Evolutionary conservation across 2,329 filamentous ascomycete species (phyloP).

Genomic region (Magnaporthiopsis rhizophila): DNA sequence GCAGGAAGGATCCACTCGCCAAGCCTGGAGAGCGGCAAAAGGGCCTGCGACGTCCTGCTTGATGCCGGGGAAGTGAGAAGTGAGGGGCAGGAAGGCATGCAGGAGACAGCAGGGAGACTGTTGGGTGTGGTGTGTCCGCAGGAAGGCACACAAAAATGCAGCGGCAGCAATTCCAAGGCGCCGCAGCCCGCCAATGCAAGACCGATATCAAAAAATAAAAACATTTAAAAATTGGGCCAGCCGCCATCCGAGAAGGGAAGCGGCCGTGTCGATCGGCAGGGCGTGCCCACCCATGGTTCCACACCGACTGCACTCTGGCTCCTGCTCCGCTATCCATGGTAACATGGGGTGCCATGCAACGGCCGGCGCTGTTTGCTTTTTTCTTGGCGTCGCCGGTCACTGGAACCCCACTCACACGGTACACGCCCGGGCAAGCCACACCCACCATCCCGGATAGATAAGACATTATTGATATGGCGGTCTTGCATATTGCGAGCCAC

Average conservation of each 20-base stretch:
- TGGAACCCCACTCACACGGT: not conserved
- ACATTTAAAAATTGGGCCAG: not conserved
- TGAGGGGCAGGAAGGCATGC: not conserved
- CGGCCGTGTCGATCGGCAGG: not conserved
- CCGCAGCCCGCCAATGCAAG: not conserved
- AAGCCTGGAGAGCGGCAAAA: not conserved
- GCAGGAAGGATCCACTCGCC: not conserved
- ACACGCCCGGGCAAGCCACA: not conserved
- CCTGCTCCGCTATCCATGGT: not conserved
- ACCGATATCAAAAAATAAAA: not conserved
- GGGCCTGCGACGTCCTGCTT: not conserved
- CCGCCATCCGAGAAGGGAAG: not conserved
- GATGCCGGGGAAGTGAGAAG: not conserved
- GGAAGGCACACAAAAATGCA: not conserved
- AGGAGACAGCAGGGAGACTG: not conserved
- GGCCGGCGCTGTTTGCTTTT: not conserved
- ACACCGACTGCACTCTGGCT: not conserved
- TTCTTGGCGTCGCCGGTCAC: not conserved
- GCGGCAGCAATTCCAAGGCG: not conserved
- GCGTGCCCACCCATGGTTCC: not conserved
- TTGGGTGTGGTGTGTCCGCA: not conserved
- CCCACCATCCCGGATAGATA: not conserved
- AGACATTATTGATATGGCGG: not conserved
- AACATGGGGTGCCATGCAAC: not conserved
- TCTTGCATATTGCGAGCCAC: not conserved